Evolutionary conservation across 1,284 basidiomycete species (phyloP).

Genomic region (Ustilago curta): DNA sequence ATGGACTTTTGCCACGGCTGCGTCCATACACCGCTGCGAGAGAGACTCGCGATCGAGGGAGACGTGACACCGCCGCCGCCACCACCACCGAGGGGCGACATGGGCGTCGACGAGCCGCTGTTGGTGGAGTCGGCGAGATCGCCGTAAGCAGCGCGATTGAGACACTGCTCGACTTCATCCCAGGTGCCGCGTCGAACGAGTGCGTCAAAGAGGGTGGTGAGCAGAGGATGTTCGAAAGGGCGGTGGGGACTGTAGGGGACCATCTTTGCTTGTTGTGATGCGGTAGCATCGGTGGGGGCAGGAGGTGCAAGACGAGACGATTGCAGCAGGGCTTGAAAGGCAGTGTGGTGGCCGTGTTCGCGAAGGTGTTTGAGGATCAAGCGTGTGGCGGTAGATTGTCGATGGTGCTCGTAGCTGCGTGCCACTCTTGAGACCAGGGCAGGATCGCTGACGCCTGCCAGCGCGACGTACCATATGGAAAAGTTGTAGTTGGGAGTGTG

Average conservation of each 20-base stretch:
- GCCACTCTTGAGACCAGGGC: slow-evolving; percentile 44
- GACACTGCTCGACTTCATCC: slow-evolving; percentile 73
- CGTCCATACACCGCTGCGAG: slow-evolving; percentile 38
- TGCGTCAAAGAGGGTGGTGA: slow-evolving; percentile 77
- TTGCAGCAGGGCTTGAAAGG: slow-evolving; percentile 71
- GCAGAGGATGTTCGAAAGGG: slow-evolving; percentile 77
- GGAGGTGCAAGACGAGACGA: slow-evolving; percentile 44
- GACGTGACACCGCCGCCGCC: slow-evolving; percentile 16
- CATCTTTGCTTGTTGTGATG: slow-evolving; percentile 12
- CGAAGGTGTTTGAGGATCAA: slow-evolving; percentile 79
- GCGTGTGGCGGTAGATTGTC: slow-evolving; percentile 55
- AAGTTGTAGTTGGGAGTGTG: slow-evolving; percentile 68
- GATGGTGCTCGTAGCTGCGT: slow-evolving; percentile 57
- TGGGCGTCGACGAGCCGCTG: slow-evolving; percentile 34
- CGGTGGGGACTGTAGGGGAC: slow-evolving; percentile 43
- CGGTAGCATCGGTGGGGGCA: background rate
- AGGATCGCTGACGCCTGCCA: slow-evolving; percentile 62
- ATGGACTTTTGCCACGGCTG: slow-evolving; percentile 50
- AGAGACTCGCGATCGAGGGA: slow-evolving; percentile 29
- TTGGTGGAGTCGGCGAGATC: slow-evolving; percentile 29
- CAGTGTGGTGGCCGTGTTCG: slow-evolving; percentile 78
- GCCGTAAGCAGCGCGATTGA: slow-evolving; percentile 57
- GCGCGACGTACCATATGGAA: slow-evolving; percentile 68
- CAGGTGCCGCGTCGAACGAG: slow-evolving; percentile 79
- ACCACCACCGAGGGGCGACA: slow-evolving; percentile 25